Evolutionary conservation across 257 asterid species (phyloP), one percentile per base, ranked within the genome.

Genomic region (Cynanchum wilfordii): DNA sequence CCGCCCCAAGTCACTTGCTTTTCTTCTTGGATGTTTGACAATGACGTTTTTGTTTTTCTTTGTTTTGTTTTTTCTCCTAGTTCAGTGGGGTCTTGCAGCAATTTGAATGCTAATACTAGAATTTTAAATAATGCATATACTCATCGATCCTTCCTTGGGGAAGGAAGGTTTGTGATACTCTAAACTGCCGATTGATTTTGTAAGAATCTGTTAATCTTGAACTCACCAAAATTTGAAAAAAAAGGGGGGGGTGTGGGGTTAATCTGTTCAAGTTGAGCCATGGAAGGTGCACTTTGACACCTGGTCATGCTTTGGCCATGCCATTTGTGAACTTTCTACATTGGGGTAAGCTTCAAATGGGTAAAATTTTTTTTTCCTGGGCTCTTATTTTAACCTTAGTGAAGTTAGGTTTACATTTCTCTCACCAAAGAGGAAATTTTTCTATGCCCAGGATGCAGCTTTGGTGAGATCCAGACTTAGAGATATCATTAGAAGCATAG

Each of bases 1-100:
- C 54, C 52, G 66, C 38, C 54, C 52, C 57, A 33, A 27, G 38
- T 25, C 38, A 19, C 13, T n/a, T n/a, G 36, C 12, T 36, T 17
- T 27, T 17, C 19, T 27, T 9, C 10, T 24, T 1, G 24, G 54
- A 30, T 40, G 59, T 13, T 24, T 56, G 27, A 71, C 22, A 29
- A 71, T 40, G 75, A 38, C 27, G 19, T 42, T 30, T 7, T 25
- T 36, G 11, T 13, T 56, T 38, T 52, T 13, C 3, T 52, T 70
- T 2, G 3, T 10, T 54, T 25, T 52, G 36, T 8, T 9, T 20
- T 16, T 30, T 33, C 2, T n/a, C 38, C 25, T n/a, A 70, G 40
- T 13, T 55, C 38, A 55, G 42, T 38, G 74, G 50, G 74, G 66
- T 70, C 66, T 22, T 30, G 17, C 50, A 15, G 17, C 69, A 33